Conservation (phyloP, 2,329 filamentous ascomycete species). For the Trichoderma atroviride region DNA sequence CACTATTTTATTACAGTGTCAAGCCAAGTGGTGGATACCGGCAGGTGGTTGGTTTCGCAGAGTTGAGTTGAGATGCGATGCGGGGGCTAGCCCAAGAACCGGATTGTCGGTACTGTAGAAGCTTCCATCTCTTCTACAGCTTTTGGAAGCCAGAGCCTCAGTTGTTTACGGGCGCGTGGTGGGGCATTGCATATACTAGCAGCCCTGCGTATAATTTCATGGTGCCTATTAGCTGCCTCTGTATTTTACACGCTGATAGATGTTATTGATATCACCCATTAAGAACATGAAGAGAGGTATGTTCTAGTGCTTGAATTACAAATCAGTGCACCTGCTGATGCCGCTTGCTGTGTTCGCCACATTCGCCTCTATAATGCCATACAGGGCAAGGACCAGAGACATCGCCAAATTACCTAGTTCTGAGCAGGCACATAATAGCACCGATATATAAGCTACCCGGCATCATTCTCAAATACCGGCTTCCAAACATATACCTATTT, state of each 20-base stretch:
- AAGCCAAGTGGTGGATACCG: not conserved
- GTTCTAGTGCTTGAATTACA: not conserved
- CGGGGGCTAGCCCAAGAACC: slow-evolving; percentile 3
- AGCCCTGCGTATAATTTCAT: not conserved
- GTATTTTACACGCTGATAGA: not conserved
- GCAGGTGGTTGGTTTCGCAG: not conserved
- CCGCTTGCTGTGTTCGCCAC: too few species aligned
- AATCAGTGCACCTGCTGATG: not conserved
- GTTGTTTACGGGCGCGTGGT: not conserved
- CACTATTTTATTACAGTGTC: not conserved
- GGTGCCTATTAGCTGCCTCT: not conserved
- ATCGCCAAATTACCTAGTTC: not conserved
- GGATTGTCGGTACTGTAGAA: not conserved
- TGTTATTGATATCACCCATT: not conserved
- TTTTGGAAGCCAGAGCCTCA: not conserved
- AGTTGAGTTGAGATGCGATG: not conserved
- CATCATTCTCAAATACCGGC: too few species aligned
- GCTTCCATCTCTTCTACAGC: not conserved
- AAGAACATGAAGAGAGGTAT: not conserved
- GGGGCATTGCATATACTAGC: not conserved
- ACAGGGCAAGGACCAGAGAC: not conserved
- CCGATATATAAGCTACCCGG: too few species aligned
- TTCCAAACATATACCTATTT: too few species aligned
- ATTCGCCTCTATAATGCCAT: not conserved
- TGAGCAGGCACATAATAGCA: too few species aligned